Evolutionary conservation across 495 filamentous ascomycete genomes (phyloP).

Genomic region (Penicillium taxi): DNA sequence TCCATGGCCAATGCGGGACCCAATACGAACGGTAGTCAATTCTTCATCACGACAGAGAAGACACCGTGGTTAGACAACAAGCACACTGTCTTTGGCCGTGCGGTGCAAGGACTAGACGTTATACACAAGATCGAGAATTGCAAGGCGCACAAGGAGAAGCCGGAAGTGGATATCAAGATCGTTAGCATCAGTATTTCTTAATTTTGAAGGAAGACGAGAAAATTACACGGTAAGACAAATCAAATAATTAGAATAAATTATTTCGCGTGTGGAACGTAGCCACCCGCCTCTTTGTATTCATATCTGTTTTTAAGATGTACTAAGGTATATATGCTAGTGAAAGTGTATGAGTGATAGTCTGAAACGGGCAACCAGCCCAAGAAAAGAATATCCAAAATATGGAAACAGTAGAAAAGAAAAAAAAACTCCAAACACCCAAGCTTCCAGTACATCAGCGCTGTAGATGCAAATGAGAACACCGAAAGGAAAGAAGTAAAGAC

Average conservation of each 20-base stretch:
- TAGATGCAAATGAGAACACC: constrained; percentile 5
- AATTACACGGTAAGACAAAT: constrained; percentile 6
- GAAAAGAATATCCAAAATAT: background rate
- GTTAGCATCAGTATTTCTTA: constrained; percentile 60
- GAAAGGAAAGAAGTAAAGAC: constrained; percentile 2
- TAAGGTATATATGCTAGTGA: background rate
- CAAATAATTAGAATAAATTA: background rate
- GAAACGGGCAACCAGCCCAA: background rate
- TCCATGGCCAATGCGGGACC: constrained; percentile 97
- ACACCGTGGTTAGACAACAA: constrained; percentile 94
- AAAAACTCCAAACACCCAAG: constrained; percentile 1
- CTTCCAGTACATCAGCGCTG: background rate
- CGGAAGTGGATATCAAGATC: constrained; percentile 95
- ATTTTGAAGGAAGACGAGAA: background rate
- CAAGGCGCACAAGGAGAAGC: constrained; percentile 90
- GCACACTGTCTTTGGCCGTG: constrained; percentile 92
- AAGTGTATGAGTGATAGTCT: background rate
- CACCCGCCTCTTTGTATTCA: background rate
- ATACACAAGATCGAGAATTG: constrained; percentile 93
- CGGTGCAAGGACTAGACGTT: constrained; percentile 85
- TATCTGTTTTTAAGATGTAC: background rate
- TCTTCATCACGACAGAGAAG: constrained; percentile 98
- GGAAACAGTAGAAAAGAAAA: background rate
- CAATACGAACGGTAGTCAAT: constrained; percentile 74
- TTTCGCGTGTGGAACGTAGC: background rate